phyloP scores from a whole-genome alignment of 495 filamentous ascomycete genomes.

The Glonium stellatum region DNA sequence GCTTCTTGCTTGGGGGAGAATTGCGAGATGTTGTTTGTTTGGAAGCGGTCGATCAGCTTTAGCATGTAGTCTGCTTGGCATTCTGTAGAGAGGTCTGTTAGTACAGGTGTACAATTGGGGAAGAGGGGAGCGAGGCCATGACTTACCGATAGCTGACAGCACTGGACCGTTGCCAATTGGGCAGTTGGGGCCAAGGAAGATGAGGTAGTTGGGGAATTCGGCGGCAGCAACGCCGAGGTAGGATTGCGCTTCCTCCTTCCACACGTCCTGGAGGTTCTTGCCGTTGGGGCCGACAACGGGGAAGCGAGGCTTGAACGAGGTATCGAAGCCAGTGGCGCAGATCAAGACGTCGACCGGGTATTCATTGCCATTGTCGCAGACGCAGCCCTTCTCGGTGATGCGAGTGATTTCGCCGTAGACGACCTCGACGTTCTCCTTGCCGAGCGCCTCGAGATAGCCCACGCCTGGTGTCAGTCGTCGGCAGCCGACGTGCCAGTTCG shows the following conservation, averaged over 20 bases:
- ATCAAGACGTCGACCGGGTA: conserved; percentile 34
- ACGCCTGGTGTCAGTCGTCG: conserved; percentile 31
- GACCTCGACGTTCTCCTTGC: conserved; percentile 30
- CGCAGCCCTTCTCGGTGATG: conserved; percentile 26
- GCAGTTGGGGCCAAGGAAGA: conserved; percentile 39
- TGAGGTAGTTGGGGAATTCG: conserved; percentile 32
- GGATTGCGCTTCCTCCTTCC: conserved; percentile 21
- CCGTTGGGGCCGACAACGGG: conserved; percentile 39
- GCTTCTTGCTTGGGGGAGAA: conserved; percentile 38
- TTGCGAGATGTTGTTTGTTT: conserved; percentile 33
- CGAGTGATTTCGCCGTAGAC: conserved; percentile 29
- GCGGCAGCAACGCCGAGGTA: conserved; percentile 30
- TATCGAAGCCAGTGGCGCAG: conserved; percentile 50
- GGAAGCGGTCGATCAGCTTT: conserved; percentile 41
- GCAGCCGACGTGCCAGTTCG: conserved; percentile 27
- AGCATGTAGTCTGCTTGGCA: conserved; percentile 48
- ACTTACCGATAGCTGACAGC: conserved; percentile 21
- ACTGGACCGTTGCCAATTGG: conserved; percentile 40
- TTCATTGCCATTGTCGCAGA: conserved; percentile 28
- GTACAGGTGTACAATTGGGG: not conserved
- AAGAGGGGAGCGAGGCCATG: not conserved
- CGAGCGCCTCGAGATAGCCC: conserved; percentile 34
- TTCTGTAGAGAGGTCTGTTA: conserved; percentile 29
- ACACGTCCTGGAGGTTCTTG: conserved; percentile 27
- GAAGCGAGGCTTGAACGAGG: conserved; percentile 45